Conservation (phyloP, 495 filamentous ascomycete genomes). For the Xylaria intraflava region DNA sequence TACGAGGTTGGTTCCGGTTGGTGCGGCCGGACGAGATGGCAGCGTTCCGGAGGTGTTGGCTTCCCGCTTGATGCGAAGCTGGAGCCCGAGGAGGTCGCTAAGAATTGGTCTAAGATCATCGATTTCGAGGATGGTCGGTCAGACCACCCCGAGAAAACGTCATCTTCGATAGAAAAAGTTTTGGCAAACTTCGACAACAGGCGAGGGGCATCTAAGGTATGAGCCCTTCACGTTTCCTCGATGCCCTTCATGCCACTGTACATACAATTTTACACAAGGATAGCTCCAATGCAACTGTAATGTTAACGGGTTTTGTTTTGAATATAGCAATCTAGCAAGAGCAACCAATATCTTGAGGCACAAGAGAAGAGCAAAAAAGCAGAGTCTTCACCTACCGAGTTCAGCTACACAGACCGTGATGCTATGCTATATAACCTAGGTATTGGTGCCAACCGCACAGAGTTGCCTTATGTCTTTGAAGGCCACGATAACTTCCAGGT, state of each 20-base stretch:
- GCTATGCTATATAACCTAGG: slow-evolving; percentile 94
- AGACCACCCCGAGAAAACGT: slow-evolving; percentile 75
- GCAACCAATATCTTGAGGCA: slow-evolving; percentile 51
- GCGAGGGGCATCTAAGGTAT: slow-evolving; percentile 44
- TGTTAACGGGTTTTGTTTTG: slow-evolving; percentile 25
- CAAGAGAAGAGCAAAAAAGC: slow-evolving; percentile 73
- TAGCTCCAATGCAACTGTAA: slow-evolving; percentile 23
- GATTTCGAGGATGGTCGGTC: slow-evolving; percentile 87
- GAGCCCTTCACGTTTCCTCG: slow-evolving; percentile 27
- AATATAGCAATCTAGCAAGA: slow-evolving; percentile 27
- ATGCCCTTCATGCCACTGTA: slow-evolving; percentile 17
- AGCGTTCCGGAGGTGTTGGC: slow-evolving; percentile 80
- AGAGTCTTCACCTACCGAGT: slow-evolving; percentile 67
- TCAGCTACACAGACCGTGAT: slow-evolving; percentile 77
- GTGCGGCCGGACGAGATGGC: slow-evolving; percentile 89
- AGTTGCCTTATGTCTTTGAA: slow-evolving; percentile 83
- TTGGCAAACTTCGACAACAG: slow-evolving; percentile 88
- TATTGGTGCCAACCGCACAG: slow-evolving; percentile 86
- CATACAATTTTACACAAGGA: slow-evolving; percentile 18
- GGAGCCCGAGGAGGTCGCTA: slow-evolving; percentile 77
- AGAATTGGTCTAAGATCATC: slow-evolving; percentile 71
- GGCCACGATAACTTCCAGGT: slow-evolving; percentile 85
- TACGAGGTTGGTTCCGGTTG: slow-evolving; percentile 96
- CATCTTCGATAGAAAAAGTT: slow-evolving; percentile 74
- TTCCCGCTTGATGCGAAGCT: slow-evolving; percentile 87